phyloP scores from a whole-genome alignment of 2,329 filamentous ascomycete species.

The Penicillium sp. region DNA sequence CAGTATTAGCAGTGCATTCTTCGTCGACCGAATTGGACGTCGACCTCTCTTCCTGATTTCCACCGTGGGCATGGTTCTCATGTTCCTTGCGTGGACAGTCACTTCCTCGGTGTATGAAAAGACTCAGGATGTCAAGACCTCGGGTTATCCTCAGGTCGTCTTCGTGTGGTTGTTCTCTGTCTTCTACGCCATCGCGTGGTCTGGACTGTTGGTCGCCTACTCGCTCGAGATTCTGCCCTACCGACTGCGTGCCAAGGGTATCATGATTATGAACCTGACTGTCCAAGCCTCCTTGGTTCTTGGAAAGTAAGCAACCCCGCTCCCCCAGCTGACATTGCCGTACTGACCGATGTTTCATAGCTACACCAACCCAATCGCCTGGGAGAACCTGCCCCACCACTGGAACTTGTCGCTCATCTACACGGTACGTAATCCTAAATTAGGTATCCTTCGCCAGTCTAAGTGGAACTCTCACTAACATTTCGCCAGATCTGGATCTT shows the following conservation, averaged over 20 bases:
- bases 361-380: slow-evolving; percentile 36
- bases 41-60: slow-evolving; percentile 61
- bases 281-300: slow-evolving; percentile 67
- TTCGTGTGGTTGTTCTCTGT: slow-evolving; percentile 38
- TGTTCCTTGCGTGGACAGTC: slow-evolving; percentile 60
- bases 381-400: slow-evolving; percentile 29
- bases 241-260: slow-evolving; percentile 46
- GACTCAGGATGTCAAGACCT: slow-evolving; percentile 24
- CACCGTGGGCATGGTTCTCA: slow-evolving; percentile 47
- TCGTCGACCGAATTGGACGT: slow-evolving; percentile 62
- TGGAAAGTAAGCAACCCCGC: slow-evolving; percentile 56
- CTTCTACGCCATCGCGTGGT: slow-evolving; percentile 41
- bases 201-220: slow-evolving; percentile 37
- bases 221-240: slow-evolving; percentile 44
- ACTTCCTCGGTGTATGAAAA: slow-evolving; percentile 55
- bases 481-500: slow-evolving; percentile 46
- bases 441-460: slow-evolving; percentile 40
- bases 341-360: slow-evolving; percentile 14
- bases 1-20: slow-evolving; percentile 61
- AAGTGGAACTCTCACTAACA: neutral
- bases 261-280: slow-evolving; percentile 50
- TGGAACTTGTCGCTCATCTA: slow-evolving; percentile 38
- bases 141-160: slow-evolving; percentile 29
- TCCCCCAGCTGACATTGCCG: neutral
- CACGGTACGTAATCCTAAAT: slow-evolving; percentile 32